A percentile compares a stretch with the other conserved stretches of the same genome.
Conservation (phyloP, 1,284 basidiomycete genomes). For the Cryptococcus wingfieldii region DNA sequence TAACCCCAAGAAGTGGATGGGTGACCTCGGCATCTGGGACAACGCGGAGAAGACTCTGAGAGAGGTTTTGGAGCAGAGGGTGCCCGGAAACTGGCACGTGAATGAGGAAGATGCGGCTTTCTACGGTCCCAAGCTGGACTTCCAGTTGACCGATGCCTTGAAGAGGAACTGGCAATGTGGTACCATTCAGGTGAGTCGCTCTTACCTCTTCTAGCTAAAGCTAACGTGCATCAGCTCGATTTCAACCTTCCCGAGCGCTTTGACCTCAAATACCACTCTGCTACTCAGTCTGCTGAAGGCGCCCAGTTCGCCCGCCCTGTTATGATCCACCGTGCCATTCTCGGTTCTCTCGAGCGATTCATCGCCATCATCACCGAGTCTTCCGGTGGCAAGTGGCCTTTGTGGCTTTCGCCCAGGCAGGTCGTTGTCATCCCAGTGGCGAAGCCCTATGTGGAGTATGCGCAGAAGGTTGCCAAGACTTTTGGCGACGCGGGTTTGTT, state of each 20-base stretch:
- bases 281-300: conserved; percentile 49
- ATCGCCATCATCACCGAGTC: conserved; percentile 97
- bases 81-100: conserved; percentile 86
- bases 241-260: conserved; percentile 99
- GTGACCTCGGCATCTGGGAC: conserved; percentile 85
- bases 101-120: conserved; percentile 97
- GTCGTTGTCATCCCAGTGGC: conserved; percentile 93
- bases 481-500: conserved; percentile 72
- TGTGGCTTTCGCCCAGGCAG: conserved; percentile 96
- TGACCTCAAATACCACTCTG: conserved; percentile 83
- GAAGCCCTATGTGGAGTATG: conserved; percentile 78
- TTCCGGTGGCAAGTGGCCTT: conserved; percentile 98
- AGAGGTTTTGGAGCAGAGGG: conserved; percentile 76
- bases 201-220: not conserved
- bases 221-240: conserved; percentile 66
- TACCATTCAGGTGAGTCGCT: conserved; percentile 61
- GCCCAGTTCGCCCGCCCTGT: conserved; percentile 70
- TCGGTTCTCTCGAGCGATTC: conserved; percentile 92
- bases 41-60: conserved; percentile 79
- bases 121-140: conserved; percentile 94
- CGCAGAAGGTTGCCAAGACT: conserved; percentile 67
- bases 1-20: conserved; percentile 86
- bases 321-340: conserved; percentile 96
- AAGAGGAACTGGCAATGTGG: conserved; percentile 95
- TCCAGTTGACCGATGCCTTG: conserved; percentile 90